Base-by-base conservation (phyloP, 306 rosid species). In the Albizia julibrissin region DNA sequence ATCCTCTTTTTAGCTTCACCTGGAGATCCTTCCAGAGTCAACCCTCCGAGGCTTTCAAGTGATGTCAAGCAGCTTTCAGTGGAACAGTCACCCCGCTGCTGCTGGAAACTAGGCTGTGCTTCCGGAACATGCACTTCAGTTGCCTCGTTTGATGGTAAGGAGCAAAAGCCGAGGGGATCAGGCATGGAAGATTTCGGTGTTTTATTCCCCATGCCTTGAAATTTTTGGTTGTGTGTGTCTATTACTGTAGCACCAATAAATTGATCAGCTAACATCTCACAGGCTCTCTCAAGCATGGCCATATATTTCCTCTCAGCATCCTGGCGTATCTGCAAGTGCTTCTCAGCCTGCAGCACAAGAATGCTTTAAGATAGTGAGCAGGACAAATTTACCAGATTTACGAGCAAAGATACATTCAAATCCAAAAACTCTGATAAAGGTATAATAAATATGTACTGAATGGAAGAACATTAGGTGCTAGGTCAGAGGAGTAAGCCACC, bases 201-300 rank as follows among this genome's bases (percentile, higher is more conserved):
- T n/a, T 69, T 69, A 40, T 10, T 37, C 3, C 72, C 72, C 47
- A 67, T 18, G 24, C 72, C 72, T 67, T 67, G 72, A 67, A 67
- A 34, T 34, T 67, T 67, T 9, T 67, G 72, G 46, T 34, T 67
- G 26, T 67, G 47, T 1, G 26, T 8, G 26, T 67, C 72, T 33
- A 19, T 18, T 8, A 67, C 72, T 8, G 46, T 34, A 34, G 46
- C 46, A 34, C 72, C 46, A 37, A 67, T 67, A 37, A 67, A 67
- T 67, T 67, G 72, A 67, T 67, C 72, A 34, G 72, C 72, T 37
- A 67, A 67, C 72, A 67, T 33, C 72, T 67, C 34, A 34, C 72
- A 67, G 19, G 72, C 72, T 34, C 72, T 67, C 72, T 67, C 72
- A 67, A 67, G 72, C 72, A 67, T 67, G 72, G 46, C 72, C 72